Evolutionary conservation across 2,329 filamentous ascomycete species (phyloP), one percentile per base, ranked within the genome.

Genomic region (Botrytis galanthina): DNA sequence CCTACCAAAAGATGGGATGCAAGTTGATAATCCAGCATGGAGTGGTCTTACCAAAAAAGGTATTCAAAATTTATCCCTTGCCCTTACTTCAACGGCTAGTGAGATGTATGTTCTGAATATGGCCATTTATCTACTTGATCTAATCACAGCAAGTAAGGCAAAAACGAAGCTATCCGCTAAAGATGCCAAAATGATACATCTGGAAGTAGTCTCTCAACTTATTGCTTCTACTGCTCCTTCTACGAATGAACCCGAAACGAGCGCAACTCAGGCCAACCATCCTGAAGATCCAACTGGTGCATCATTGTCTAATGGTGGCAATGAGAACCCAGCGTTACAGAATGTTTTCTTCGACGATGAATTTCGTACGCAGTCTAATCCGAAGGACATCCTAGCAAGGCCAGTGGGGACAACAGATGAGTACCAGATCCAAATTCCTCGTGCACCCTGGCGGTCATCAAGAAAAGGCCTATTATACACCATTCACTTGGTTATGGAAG

Each of bases 11-110:
- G 29, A 66, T 51, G 44, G 20, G 44, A 51, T 66, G 63, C n/a
- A 66, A 18, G 20, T 66, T 22, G 63, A 66, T 44, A 16, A 66
- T n/a, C 63, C 44, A 48, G 44, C 44, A 66, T 66, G 63, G 44
- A 48, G 44, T 46, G 63, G 63, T 37, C 29, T 66, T 18, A 48
- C 44, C 6, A 35, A 35, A 16, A n/a, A 35, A 18, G 44, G 35
- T 16, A 37, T 66, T 66, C 63, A 37, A 35, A 10, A 48, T 5
- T 48, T 51, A 3, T 66, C 42, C 3, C 1, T 48, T 9, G 3
- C 0, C 37, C 14, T 66, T 35, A 5, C 20, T 46, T n/a, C 42
- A 20, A 35, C 44, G 26, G 10, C 29, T 48, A 16, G 5, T 8
- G 3, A 16, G 16, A n/a, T 66, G 5, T n/a, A 18, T 37, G 0